These are phyloP conservation scores for Phialemoniopsis sp. DNA, from an alignment of 2,329 filamentous ascomycete species.

Conservation along the genomic window DNA sequence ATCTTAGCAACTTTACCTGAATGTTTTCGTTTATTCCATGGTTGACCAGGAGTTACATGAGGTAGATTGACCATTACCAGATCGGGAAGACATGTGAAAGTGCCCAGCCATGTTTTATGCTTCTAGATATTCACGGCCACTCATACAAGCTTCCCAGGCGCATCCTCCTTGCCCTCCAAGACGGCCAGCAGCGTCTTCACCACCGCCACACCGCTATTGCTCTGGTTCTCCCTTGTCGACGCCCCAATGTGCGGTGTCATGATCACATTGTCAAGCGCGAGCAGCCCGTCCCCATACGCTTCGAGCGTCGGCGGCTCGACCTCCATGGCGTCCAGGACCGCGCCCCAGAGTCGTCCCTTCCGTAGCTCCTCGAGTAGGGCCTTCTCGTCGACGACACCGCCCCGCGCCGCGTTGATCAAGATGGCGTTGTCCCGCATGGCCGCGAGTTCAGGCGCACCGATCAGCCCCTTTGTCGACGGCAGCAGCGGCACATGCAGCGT, in stretches of 20 bases:
- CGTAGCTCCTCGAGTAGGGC: conserved; percentile 18
- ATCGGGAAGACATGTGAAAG: no score
- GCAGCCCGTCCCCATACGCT: conserved; percentile 15
- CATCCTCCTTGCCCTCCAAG: no score
- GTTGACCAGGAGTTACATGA: no score
- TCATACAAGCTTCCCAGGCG: no score
- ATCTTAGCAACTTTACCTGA: no score
- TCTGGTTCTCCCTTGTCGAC: conserved; percentile 11
- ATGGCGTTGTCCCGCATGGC: conserved; percentile 21
- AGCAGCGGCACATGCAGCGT: conserved; percentile 25
- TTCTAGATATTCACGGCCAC: not conserved
- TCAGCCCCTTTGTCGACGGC: conserved; percentile 19
- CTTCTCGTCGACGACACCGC: conserved; percentile 23
- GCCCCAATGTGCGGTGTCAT: conserved; percentile 14
- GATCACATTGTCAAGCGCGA: conserved; percentile 16
- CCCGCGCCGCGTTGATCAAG: conserved; percentile 24
- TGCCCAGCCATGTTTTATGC: no score
- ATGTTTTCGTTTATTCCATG: no score
- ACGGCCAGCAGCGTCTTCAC: no score
- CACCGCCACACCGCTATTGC: not conserved
- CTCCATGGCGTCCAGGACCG: conserved; percentile 21
- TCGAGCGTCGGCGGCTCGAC: conserved; percentile 20
- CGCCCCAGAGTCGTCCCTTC: conserved; percentile 19
- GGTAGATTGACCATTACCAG: no score
- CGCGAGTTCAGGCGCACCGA: conserved; percentile 16